phyloP scores from a whole-genome alignment of 2,329 filamentous ascomycete species.

The Diplodia seriata region DNA sequence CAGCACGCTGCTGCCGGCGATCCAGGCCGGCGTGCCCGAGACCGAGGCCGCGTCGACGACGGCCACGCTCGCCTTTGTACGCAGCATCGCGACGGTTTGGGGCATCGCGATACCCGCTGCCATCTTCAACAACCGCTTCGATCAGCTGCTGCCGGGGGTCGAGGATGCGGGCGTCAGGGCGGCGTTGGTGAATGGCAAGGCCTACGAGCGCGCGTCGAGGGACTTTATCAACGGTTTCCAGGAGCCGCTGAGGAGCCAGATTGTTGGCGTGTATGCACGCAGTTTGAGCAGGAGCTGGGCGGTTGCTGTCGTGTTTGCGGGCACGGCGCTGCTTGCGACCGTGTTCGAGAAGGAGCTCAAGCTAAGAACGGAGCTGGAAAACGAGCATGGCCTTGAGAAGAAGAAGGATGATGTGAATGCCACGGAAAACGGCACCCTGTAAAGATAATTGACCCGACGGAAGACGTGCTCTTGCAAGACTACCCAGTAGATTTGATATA shows the following conservation, averaged over 20 bases:
- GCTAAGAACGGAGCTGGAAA: slow-evolving; percentile 50
- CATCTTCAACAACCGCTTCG: slow-evolving; percentile 42
- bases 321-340: slow-evolving; percentile 44
- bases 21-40: slow-evolving; percentile 42
- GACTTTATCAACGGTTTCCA: slow-evolving; percentile 38
- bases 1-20: slow-evolving; percentile 41
- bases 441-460: no score
- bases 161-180: slow-evolving; percentile 26
- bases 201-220: slow-evolving; percentile 41
- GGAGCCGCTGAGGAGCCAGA: slow-evolving; percentile 1
- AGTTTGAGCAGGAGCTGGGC: slow-evolving; percentile 50
- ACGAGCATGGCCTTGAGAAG: slow-evolving; percentile 50
- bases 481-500: no score
- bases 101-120: slow-evolving; percentile 43
- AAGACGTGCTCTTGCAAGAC: no score
- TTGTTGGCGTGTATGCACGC: slow-evolving; percentile 43
- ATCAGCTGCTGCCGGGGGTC: slow-evolving; percentile 34
- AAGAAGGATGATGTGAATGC: background rate
- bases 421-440: background rate
- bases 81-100: slow-evolving; percentile 41
- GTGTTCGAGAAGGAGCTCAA: slow-evolving; percentile 48
- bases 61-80: slow-evolving; percentile 43
- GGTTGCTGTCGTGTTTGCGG: slow-evolving; percentile 45
- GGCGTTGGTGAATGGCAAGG: slow-evolving; percentile 37
- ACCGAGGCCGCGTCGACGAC: slow-evolving; percentile 37